Evolutionary conservation across 352 stramenopile genomes (phyloP).

Genomic region (Pythium coloratum): DNA sequence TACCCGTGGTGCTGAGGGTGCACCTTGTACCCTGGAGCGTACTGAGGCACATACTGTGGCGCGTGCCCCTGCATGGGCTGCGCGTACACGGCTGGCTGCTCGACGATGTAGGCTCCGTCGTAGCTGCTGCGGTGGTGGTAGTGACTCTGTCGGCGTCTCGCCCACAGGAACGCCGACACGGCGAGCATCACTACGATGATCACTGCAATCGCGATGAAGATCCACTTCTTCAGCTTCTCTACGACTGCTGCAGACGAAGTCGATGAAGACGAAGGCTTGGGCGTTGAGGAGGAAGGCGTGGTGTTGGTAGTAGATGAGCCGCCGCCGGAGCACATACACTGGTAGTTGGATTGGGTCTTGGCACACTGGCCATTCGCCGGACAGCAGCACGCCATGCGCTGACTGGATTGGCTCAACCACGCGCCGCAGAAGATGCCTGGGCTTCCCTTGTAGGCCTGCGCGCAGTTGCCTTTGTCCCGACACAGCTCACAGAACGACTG

Average conservation of each 20-base stretch:
- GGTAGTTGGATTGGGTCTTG: conserved; percentile 31
- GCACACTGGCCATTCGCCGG: conserved; percentile 20
- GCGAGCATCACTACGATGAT: conserved; percentile 13
- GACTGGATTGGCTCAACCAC: conserved; percentile 40
- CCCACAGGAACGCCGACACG: background rate
- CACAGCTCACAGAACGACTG: conserved; percentile 53
- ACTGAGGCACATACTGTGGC: background rate
- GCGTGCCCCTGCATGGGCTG: background rate
- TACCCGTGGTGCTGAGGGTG: background rate
- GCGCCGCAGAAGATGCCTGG: conserved; percentile 53
- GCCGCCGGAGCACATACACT: conserved; percentile 20
- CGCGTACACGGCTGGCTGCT: background rate
- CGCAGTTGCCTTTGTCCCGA: conserved; percentile 49
- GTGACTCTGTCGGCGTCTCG: background rate
- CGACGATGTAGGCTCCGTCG: background rate
- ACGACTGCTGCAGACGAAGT: background rate
- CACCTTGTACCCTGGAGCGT: background rate
- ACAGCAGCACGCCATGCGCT: conserved; percentile 53
- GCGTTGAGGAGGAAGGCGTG: background rate
- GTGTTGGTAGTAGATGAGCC: background rate
- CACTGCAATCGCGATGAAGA: conserved; percentile 17
- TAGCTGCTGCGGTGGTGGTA: background rate
- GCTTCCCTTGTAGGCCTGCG: conserved; percentile 45
- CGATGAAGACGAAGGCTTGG: background rate
- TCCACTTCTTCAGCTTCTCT: conserved; percentile 13